Base-by-base conservation (phyloP, 2,329 filamentous ascomycete genomes). In the Tolypocladium amazonense region DNA sequence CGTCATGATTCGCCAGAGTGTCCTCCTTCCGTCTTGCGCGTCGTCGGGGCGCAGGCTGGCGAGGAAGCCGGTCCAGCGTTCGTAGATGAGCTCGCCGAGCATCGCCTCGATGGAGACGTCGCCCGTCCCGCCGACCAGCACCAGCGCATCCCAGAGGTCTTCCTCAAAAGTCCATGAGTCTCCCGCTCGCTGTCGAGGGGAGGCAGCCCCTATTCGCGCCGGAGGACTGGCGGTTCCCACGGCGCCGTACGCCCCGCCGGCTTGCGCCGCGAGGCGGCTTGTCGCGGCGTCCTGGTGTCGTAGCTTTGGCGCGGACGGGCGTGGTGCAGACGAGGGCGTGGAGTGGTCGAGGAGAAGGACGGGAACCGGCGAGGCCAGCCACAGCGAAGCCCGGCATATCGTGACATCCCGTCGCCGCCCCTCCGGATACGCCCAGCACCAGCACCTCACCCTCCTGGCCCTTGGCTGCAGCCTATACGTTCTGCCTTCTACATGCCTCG, bases 61-160 rank as follows among this genome's bases (percentile, higher is more conserved):
- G 63, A 72, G 58, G 8, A 61, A 64, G 4, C 64, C 62, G 1
- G 67, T 58, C 70, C 70, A 72, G 4, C 63, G 60, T 7, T 67
- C 64, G 52, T 69, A 65, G 0, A 70, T 60, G 1, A 70, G 45
- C 39, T 70, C 67, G 12, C 65, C 63, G 1, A 71, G 52, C 8
- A 65, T 56, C 23, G 59, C 60, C 27, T 61, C 60, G n/a, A 58
- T 8, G 39, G 39, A 38, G 4, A 23, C 52, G 27, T 58, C 56
- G 39, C 39, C 37, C 37, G 58, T 33, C 8, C 57, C 58, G 35
- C 54, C 58, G 25, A 58, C 15, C 14, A 58, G 43, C 8, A 56
- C 56, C n/a, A 59, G 52, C 5, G 37, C 38, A 14, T 55, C 58
- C 53, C 56, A 58, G 43, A 58, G 57, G 23, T 58, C 57, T 27